Percentiles rank a stretch among this genome's conserved stretches.
Evolutionary conservation across 1,139 yeast genomes (phyloP).

Genomic region (Taiozyma sp.): DNA sequence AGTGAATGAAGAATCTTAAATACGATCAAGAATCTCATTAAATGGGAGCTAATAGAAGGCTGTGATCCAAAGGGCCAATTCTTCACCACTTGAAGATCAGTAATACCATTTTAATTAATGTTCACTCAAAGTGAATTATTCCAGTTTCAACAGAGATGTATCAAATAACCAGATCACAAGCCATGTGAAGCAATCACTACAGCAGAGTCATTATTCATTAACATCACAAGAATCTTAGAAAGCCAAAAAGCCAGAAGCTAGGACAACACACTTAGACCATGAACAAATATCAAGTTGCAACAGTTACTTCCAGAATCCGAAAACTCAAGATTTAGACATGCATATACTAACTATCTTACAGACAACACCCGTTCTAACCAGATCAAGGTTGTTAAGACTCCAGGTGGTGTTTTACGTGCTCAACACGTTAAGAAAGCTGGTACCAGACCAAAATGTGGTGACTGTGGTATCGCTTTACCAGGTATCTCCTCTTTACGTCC

Average conservation of each 20-base stretch:
- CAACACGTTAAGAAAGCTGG: constrained; percentile 96
- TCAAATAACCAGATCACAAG: no score
- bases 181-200: no score
- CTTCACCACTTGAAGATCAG: neutral
- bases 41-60: neutral
- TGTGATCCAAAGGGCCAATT: neutral
- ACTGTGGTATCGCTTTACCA: constrained; percentile 87
- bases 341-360: constrained; percentile 38
- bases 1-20: no score
- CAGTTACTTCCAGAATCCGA: neutral
- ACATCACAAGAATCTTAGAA: neutral
- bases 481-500: constrained; percentile 97
- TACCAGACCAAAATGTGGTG: constrained; percentile 98
- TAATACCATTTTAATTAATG: neutral
- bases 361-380: constrained; percentile 99
- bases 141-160: neutral
- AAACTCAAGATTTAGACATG: neutral
- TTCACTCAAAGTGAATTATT: neutral
- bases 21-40: neutral
- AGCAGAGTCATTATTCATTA: neutral
- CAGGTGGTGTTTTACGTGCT: constrained; percentile 98
- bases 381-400: constrained; percentile 99
- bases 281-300: neutral
- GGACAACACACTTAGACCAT: neutral
- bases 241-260: neutral